phyloP scores from a whole-genome alignment of 805 yeast species.

The Lachancea lanzarotensis region DNA sequence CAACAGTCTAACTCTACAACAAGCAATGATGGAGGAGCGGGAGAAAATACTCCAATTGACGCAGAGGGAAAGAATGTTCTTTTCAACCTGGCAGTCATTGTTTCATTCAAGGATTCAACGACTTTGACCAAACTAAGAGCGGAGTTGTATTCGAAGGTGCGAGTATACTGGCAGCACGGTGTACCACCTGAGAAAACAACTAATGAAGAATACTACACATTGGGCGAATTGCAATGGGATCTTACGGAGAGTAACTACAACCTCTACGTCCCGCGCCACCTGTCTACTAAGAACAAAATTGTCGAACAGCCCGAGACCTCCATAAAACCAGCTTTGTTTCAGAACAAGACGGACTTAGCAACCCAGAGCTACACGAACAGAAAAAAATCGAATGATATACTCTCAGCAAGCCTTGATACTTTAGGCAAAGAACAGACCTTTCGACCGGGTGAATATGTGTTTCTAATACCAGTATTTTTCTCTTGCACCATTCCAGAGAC shows the following conservation, averaged over 20 bases:
- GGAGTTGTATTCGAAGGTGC: slow-evolving; percentile 39
- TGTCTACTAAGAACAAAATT: slow-evolving; percentile 18
- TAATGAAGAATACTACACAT: slow-evolving; percentile 41
- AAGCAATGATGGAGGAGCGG: not conserved
- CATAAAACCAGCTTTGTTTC: slow-evolving; percentile 17
- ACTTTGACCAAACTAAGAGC: slow-evolving; percentile 35
- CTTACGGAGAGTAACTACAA: slow-evolving; percentile 39
- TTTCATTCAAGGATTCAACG: slow-evolving; percentile 39
- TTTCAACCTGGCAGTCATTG: slow-evolving; percentile 47
- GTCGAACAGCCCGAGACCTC: slow-evolving; percentile 19
- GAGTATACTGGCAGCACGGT: slow-evolving; percentile 48
- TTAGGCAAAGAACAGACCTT: slow-evolving; percentile 11
- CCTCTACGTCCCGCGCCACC: slow-evolving; percentile 32
- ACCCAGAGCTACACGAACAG: slow-evolving; percentile 18
- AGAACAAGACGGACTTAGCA: slow-evolving; percentile 10
- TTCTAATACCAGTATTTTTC: slow-evolving; percentile 54
- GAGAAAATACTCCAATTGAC: not conserved
- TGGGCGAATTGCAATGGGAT: slow-evolving; percentile 46
- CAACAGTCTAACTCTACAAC: not conserved
- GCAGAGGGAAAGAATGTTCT: slow-evolving; percentile 32
- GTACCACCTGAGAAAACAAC: slow-evolving; percentile 42
- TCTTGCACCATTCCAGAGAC: slow-evolving; percentile 62
- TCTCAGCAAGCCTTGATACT: slow-evolving; percentile 8
- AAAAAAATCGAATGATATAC: slow-evolving; percentile 11
- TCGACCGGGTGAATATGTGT: slow-evolving; percentile 66